Conservation (phyloP, 768 basidiomycete genomes). For the Suillus ampliporus region DNA sequence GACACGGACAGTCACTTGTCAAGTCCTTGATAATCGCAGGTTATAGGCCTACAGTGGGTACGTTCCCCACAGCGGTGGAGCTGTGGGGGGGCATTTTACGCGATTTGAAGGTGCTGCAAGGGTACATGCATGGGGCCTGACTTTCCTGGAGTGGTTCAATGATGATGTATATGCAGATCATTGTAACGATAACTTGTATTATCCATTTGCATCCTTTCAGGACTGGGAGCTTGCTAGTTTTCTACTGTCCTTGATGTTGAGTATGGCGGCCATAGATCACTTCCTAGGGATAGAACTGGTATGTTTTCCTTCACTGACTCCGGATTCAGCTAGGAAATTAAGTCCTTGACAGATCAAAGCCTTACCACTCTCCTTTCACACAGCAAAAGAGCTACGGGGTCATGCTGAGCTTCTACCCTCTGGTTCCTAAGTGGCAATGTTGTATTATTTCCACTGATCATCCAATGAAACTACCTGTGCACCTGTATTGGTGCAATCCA, state of each 20-base stretch:
- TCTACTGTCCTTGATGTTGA: conserved; percentile 33
- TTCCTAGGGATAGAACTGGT: conserved; percentile 36
- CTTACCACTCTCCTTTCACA: conserved; percentile 26
- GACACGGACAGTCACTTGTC: too few relatives aligned
- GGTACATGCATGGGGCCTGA: background rate
- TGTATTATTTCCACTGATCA: conserved; percentile 14
- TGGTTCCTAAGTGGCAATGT: conserved; percentile 33
- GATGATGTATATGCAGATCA: background rate
- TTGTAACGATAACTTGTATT: conserved; percentile 23
- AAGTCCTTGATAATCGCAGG: too few relatives aligned
- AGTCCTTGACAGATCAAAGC: conserved; percentile 7
- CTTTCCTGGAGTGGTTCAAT: conserved; percentile 3
- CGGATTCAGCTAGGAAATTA: background rate
- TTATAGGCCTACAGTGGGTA: too few relatives aligned
- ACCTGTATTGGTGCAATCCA: conserved; percentile 15
- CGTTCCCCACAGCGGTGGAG: too few relatives aligned
- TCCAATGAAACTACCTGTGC: conserved; percentile 22
- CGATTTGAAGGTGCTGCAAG: background rate
- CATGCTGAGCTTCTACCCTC: conserved; percentile 31
- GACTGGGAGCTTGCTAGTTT: conserved; percentile 41
- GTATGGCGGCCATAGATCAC: conserved; percentile 33
- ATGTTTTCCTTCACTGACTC: conserved; percentile 12
- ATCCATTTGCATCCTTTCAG: conserved; percentile 36
- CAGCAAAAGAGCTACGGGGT: conserved; percentile 34
- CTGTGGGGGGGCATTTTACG: background rate